Evolutionary conservation across 2,329 filamentous ascomycete genomes (phyloP), one percentile per base, ranked within the genome.

Genomic region (Whalleya microplaca): DNA sequence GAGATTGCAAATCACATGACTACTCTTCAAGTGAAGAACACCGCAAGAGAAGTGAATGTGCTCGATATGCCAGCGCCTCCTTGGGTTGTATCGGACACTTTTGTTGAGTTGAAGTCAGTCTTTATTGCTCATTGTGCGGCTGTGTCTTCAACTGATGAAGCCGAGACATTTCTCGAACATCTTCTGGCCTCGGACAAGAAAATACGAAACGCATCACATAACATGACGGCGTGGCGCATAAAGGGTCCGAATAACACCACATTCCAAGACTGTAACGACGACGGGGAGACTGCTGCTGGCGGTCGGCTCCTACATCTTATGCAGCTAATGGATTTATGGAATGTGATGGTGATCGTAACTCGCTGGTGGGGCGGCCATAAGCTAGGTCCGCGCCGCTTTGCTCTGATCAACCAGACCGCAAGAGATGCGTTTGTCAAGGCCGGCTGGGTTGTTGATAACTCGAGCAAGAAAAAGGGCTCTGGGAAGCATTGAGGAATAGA

Each of bases 361-460:
- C 79, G 95, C 61, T 99, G 95, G 95, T 99, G 96, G 73, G 95
- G 95, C 3, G 95, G 95, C 1, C 84, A 96, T 55, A 89, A 92
- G 66, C 76, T 99, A 45, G 95, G 95, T 0, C 93, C 94, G 48
- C 89, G 93, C 72, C 80, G 95, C 62, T 99, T 99, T 71, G 86
- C 92, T 12, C 79, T 96, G 52, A 98, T 99, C 71, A 97, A 97
- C 71, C 83, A 84, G 53, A 90, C 87, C 8, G 93, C 92, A 7
- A 84, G 93, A 68, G 92, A 97, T 75, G 90, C 89, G 0, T 81
- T 98, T 62, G 84, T 97, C 9, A 85, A 85, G 69, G 92, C 89
- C 0, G 90, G 89, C 0, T 84, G 91, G 65, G 86, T 84, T 9
- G 79, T 78, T 54, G 85, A 87, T 41, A 76, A 78, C 12, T 71